Evolutionary conservation across 805 yeast genomes (phyloP).

Genomic region (Ogataea pilisensis): DNA sequence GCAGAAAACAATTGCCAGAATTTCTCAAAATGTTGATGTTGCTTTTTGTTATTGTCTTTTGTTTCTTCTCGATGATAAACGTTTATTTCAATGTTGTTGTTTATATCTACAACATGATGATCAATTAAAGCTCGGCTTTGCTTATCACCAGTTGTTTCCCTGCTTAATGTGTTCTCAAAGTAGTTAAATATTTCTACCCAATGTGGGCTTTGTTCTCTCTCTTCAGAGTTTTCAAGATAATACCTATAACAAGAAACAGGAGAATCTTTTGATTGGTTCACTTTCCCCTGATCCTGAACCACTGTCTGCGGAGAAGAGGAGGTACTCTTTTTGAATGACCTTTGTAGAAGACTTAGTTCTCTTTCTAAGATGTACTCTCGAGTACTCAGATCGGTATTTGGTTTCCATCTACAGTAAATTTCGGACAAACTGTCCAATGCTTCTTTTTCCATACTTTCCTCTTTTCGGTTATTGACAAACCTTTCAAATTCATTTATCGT

Average conservation of each 20-base stretch:
- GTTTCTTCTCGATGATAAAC: no score
- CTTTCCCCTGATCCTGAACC: slow-evolving; percentile 4
- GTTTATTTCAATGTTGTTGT: no score
- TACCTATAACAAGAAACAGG: slow-evolving; percentile 12
- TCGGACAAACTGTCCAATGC: not conserved
- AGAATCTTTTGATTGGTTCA: not conserved
- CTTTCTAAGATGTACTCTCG: slow-evolving; percentile 15
- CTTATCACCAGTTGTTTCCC: not conserved
- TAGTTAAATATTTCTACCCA: slow-evolving; percentile 19
- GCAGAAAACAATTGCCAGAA: no score
- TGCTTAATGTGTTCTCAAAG: not conserved
- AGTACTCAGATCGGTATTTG: slow-evolving; percentile 11
- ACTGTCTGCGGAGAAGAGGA: slow-evolving; percentile 5
- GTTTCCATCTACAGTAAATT: slow-evolving; percentile 15
- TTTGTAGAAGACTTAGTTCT: slow-evolving; percentile 14
- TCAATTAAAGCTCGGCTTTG: no score
- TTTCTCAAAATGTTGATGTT: no score
- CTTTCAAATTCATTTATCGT: slow-evolving; percentile 15
- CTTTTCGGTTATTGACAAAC: slow-evolving; percentile 1
- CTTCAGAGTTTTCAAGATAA: slow-evolving; percentile 9
- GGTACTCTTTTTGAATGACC: slow-evolving; percentile 11
- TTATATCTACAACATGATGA: no score
- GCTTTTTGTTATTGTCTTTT: no score
- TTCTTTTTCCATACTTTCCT: not conserved
- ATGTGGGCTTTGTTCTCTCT: slow-evolving; percentile 7